phyloP scores from a whole-genome alignment of 352 stramenopile species.

The Phytophthora nicotianae region DNA sequence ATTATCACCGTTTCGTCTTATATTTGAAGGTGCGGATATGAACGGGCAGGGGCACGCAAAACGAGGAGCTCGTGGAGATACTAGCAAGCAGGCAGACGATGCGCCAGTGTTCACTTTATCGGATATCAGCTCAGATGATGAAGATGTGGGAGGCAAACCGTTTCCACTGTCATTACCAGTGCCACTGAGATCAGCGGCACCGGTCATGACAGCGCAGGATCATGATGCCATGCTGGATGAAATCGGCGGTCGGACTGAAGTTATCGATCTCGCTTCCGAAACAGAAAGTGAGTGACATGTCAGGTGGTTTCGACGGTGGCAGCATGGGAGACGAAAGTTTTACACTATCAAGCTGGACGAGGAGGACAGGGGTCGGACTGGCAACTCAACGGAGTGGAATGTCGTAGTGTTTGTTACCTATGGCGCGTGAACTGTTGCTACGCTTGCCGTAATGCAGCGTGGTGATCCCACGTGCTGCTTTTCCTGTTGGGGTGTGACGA shows the following conservation, averaged over 20 bases:
- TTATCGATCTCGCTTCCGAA: slow-evolving; percentile 62
- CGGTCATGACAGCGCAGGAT: slow-evolving; percentile 18
- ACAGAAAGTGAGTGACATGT: slow-evolving; percentile 49
- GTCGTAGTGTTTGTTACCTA: slow-evolving; percentile 87
- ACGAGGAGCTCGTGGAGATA: slow-evolving; percentile 15
- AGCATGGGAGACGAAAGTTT: slow-evolving; percentile 1
- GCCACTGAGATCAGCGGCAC: slow-evolving; percentile 13
- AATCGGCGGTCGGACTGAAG: slow-evolving; percentile 18
- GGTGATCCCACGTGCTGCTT: slow-evolving; percentile 21
- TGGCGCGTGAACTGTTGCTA: slow-evolving; percentile 57
- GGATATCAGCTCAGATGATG: slow-evolving; percentile 51
- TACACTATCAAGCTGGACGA: slow-evolving; percentile 4
- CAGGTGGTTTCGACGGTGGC: background rate
- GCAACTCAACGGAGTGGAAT: slow-evolving; percentile 51
- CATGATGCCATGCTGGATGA: slow-evolving; percentile 20
- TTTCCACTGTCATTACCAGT: slow-evolving; percentile 35
- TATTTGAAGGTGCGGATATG: slow-evolving; percentile 18
- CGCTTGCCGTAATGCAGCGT: slow-evolving; percentile 25
- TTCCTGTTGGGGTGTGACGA: slow-evolving; percentile 22
- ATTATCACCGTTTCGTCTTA: background rate
- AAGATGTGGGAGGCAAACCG: slow-evolving; percentile 26
- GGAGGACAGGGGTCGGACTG: background rate
- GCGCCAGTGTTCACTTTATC: slow-evolving; percentile 38
- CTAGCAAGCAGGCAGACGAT: slow-evolving; percentile 8
- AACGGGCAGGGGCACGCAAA: slow-evolving; percentile 23